These are phyloP conservation scores for Stropharia rugosoannulata DNA, from an alignment of 768 basidiomycete genomes.

Conservation along the genomic window DNA sequence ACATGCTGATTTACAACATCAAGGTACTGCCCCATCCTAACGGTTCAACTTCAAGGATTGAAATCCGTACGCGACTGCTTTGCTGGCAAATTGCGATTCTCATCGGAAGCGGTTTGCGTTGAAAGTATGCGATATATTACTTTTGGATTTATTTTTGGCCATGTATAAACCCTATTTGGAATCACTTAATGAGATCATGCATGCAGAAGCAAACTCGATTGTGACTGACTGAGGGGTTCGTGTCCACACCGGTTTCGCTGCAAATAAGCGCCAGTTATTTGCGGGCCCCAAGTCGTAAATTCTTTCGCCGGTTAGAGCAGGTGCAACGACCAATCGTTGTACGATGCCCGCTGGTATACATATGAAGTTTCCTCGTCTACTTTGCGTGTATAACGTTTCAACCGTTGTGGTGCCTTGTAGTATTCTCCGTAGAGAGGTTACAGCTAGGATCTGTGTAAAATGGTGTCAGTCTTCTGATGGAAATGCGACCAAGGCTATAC, in stretches of 20 bases:
- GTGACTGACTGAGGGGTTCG: conserved; percentile 8
- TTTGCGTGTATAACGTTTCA: conserved; percentile 22
- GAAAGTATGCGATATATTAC: conserved; percentile 27
- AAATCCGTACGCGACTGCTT: too few relatives aligned
- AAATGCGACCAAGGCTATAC: conserved; percentile 6
- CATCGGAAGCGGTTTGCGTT: conserved; percentile 2
- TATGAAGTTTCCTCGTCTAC: conserved; percentile 14
- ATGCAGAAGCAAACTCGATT: not conserved
- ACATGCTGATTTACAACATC: not conserved
- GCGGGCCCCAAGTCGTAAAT: conserved; percentile 37
- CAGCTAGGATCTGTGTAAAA: conserved; percentile 25
- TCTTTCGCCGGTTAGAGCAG: conserved; percentile 25
- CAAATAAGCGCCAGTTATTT: conserved; percentile 27
- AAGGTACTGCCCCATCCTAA: conserved; percentile 20
- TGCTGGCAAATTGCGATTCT: too few relatives aligned
- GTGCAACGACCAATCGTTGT: conserved; percentile 8
- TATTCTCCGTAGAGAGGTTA: conserved; percentile 24
- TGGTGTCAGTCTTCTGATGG: not conserved
- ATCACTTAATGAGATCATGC: not conserved
- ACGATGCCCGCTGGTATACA: conserved; percentile 20
- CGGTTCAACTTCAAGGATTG: too few relatives aligned
- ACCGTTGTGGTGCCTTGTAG: conserved; percentile 34
- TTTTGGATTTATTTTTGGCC: conserved; percentile 37
- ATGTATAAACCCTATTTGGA: conserved; percentile 24
- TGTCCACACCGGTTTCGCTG: conserved; percentile 20